Evolutionary conservation across 2,329 filamentous ascomycete genomes (phyloP).

Genomic region (Bertia moriformis): DNA sequence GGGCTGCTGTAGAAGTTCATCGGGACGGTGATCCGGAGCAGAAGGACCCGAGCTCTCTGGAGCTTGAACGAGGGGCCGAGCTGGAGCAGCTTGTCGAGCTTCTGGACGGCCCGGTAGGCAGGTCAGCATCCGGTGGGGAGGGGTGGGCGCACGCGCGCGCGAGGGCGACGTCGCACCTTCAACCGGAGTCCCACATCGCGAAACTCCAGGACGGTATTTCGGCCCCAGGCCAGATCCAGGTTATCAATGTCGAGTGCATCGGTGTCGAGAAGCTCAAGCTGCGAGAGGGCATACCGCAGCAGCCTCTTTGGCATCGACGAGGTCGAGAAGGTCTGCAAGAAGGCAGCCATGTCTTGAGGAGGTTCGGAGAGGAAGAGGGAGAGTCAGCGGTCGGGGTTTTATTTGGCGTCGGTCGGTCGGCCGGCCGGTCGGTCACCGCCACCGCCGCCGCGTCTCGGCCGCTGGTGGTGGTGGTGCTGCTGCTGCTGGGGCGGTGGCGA

Average conservation of each 20-base stretch:
- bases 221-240: slow-evolving; percentile 69
- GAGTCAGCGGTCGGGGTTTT: no score
- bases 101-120: slow-evolving; percentile 35
- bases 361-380: no score
- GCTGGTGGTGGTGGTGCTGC: no score
- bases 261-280: slow-evolving; percentile 75
- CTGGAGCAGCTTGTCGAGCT: slow-evolving; percentile 60
- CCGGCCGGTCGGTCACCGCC: no score
- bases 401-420: no score
- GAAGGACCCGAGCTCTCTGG: slow-evolving; percentile 58
- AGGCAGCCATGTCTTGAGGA: slow-evolving; percentile 48
- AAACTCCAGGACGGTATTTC: slow-evolving; percentile 71
- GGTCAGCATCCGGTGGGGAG: neutral
- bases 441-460: no score
- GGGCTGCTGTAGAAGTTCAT: slow-evolving; percentile 77
- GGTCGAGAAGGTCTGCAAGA: slow-evolving; percentile 49
- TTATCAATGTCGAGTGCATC: slow-evolving; percentile 76
- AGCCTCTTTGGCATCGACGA: slow-evolving; percentile 79
- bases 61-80: slow-evolving; percentile 62
- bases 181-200: slow-evolving; percentile 71
- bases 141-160: slow-evolving; percentile 1
- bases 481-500: no score
- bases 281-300: slow-evolving; percentile 70
- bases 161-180: slow-evolving; percentile 36
- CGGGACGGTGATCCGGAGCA: slow-evolving; percentile 69